Percentiles rank a stretch among this genome's conserved stretches.
Evolutionary conservation across 495 filamentous ascomycete species (phyloP).

Genomic region (Cercophora samala): DNA sequence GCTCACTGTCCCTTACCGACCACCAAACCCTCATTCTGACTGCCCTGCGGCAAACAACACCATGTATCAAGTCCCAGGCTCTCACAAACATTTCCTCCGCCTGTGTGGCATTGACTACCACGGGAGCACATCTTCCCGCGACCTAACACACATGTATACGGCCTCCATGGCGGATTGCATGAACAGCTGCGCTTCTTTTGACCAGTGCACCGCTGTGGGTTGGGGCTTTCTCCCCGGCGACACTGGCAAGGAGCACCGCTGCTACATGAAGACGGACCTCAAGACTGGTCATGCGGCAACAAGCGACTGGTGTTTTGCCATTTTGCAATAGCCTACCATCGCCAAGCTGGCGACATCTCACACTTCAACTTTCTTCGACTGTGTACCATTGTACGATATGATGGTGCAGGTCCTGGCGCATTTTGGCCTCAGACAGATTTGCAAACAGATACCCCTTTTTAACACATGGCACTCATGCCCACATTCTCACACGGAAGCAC

Average conservation of each 20-base stretch:
- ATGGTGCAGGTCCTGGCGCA: background rate
- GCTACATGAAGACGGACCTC: slow-evolving; percentile 45
- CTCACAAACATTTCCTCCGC: slow-evolving; percentile 42
- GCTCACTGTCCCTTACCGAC: slow-evolving; percentile 10
- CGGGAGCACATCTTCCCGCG: slow-evolving; percentile 33
- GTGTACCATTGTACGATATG: no score
- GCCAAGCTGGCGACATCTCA: background rate
- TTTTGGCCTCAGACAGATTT: background rate
- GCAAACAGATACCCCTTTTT: background rate
- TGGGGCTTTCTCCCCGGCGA: slow-evolving; percentile 46
- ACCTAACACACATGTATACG: slow-evolving; percentile 38
- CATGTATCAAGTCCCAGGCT: slow-evolving; percentile 40
- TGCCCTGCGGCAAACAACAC: slow-evolving; percentile 47
- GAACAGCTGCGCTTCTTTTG: slow-evolving; percentile 40
- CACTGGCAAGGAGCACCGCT: slow-evolving; percentile 34
- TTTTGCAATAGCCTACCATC: slow-evolving; percentile 26
- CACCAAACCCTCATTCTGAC: slow-evolving; percentile 27
- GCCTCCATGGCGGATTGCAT: slow-evolving; percentile 45
- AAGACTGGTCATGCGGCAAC: slow-evolving; percentile 32
- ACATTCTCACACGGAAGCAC: background rate
- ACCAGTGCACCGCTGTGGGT: slow-evolving; percentile 40
- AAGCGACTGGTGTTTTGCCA: slow-evolving; percentile 44
- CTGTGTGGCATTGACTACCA: slow-evolving; percentile 47
- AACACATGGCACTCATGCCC: background rate
- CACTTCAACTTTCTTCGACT: background rate